These are phyloP conservation scores for Serendipita indica DNA, from an alignment of 768 basidiomycete genomes.

Conservation along the genomic window DNA sequence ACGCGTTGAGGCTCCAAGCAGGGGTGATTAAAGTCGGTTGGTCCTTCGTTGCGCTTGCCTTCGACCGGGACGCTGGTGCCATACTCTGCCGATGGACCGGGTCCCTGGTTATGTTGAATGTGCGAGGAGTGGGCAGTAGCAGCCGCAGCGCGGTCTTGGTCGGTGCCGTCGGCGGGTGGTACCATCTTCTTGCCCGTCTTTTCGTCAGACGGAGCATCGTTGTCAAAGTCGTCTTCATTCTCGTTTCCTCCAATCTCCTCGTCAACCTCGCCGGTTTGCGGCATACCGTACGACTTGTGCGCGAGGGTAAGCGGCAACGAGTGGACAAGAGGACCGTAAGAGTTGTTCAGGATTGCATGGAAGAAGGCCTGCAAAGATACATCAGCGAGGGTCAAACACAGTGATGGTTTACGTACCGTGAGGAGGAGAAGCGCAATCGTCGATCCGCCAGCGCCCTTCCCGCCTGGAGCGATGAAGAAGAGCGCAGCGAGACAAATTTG, in stretches of 20 bases:
- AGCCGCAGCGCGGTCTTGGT: not conserved
- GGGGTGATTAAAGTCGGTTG: slow-evolving; percentile 63
- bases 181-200: slow-evolving; percentile 14
- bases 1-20: slow-evolving; percentile 60
- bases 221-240: slow-evolving; percentile 10
- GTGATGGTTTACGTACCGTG: slow-evolving; percentile 40
- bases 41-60: slow-evolving; percentile 19
- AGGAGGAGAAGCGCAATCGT: slow-evolving; percentile 74
- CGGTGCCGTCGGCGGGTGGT: slow-evolving; percentile 4
- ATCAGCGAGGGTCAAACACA: not conserved
- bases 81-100: slow-evolving; percentile 7
- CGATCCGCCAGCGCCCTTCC: slow-evolving; percentile 50
- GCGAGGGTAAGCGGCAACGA: slow-evolving; percentile 69
- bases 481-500: slow-evolving; percentile 72
- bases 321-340: slow-evolving; percentile 62
- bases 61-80: slow-evolving; percentile 10
- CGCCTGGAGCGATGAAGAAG: slow-evolving; percentile 73
- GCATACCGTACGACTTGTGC: slow-evolving; percentile 41
- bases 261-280: slow-evolving; percentile 14
- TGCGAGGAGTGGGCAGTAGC: not conserved
- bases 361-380: slow-evolving; percentile 41
- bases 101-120: slow-evolving; percentile 15
- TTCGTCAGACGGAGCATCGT: slow-evolving; percentile 15
- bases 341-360: slow-evolving; percentile 58
- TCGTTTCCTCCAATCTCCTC: slow-evolving; percentile 12